These are phyloP conservation scores for Flaveria floridana DNA, from an alignment of 140 eudicot species.

Conservation along the genomic window DNA sequence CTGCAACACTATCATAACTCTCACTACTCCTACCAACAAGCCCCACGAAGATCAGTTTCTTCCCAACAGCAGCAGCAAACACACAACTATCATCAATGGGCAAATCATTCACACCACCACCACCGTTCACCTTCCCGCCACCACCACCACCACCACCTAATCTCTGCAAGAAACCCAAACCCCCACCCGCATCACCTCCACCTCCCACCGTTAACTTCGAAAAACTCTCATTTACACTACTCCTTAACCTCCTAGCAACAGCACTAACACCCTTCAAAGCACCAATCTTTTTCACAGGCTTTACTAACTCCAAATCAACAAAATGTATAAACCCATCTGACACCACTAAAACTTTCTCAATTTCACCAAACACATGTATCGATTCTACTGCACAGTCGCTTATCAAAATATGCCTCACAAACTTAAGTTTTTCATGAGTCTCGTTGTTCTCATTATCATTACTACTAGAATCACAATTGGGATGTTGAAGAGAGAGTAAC, in stretches of 20 bases:
- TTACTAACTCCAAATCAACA: constrained; percentile 48
- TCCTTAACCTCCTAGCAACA: constrained; percentile 47
- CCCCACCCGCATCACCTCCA: constrained; percentile 27
- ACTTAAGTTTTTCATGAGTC: constrained; percentile 24
- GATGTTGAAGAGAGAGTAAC: constrained; percentile 50
- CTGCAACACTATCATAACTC: constrained; percentile 40
- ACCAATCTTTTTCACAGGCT: constrained; percentile 54
- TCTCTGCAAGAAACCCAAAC: constrained; percentile 45
- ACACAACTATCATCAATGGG: constrained; percentile 44
- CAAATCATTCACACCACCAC: constrained; percentile 38
- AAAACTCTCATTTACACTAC: constrained; percentile 27
- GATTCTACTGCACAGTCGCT: constrained; percentile 44
- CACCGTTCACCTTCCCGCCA: constrained; percentile 51
- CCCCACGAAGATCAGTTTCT: constrained; percentile 65
- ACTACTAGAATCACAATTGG: constrained; percentile 15
- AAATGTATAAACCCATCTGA: constrained; percentile 62
- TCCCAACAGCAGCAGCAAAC: constrained; percentile 69
- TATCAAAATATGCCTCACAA: constrained; percentile 35
- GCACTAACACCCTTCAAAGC: constrained; percentile 56
- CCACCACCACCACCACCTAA: constrained; percentile 51
- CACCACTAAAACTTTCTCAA: constrained; percentile 53
- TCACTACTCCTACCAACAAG: constrained; percentile 43
- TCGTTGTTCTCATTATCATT: neutral
- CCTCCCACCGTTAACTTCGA: constrained; percentile 34
- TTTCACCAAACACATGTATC: constrained; percentile 44